A percentile compares a stretch with the other conserved stretches of the same genome.
Evolutionary conservation across 2,329 filamentous ascomycete species (phyloP).

Genomic region (Aspergillus brunneoviolaceus): DNA sequence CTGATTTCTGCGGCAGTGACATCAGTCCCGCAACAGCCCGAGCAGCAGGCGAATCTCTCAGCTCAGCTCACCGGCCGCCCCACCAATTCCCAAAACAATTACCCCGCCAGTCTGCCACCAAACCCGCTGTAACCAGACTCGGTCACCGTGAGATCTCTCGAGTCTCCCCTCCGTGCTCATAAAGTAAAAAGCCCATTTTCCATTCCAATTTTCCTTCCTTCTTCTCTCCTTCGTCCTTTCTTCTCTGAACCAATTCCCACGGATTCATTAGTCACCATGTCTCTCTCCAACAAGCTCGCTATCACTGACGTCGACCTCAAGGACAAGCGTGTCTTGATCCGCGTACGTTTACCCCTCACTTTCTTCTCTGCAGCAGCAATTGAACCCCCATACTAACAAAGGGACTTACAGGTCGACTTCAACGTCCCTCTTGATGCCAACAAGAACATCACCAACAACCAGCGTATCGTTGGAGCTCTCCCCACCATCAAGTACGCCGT

Average conservation of each 20-base stretch:
- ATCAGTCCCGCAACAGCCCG: slow-evolving; percentile 46
- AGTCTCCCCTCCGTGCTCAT: slow-evolving; percentile 18
- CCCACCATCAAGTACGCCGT: slow-evolving; percentile 94
- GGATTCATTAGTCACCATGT: slow-evolving; percentile 61
- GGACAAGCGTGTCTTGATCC: slow-evolving; percentile 96
- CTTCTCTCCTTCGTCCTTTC: slow-evolving; percentile 9
- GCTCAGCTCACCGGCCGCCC: slow-evolving; percentile 26
- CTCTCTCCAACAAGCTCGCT: slow-evolving; percentile 96
- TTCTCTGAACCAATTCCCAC: slow-evolving; percentile 14
- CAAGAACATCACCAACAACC: slow-evolving; percentile 96
- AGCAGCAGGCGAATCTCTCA: slow-evolving; percentile 25
- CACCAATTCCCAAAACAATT: slow-evolving; percentile 21
- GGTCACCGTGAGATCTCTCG: slow-evolving; percentile 22
- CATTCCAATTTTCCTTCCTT: slow-evolving; percentile 9
- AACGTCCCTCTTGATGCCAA: slow-evolving; percentile 94
- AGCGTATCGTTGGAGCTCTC: slow-evolving; percentile 94
- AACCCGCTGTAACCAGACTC: slow-evolving; percentile 14
- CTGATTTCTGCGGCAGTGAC: slow-evolving; percentile 35
- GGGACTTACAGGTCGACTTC: slow-evolving; percentile 80
- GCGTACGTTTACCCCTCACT: slow-evolving; percentile 60
- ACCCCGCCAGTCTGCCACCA: slow-evolving; percentile 24
- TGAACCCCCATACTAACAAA: slow-evolving; percentile 6
- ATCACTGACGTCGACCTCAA: slow-evolving; percentile 96
- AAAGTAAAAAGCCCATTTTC: slow-evolving; percentile 10
- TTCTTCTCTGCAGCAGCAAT: slow-evolving; percentile 22